Evolutionary conservation across 176 grass and related monocot species (phyloP), one percentile per base, ranked within the genome.

Genomic region (Triticum aestivum): DNA sequence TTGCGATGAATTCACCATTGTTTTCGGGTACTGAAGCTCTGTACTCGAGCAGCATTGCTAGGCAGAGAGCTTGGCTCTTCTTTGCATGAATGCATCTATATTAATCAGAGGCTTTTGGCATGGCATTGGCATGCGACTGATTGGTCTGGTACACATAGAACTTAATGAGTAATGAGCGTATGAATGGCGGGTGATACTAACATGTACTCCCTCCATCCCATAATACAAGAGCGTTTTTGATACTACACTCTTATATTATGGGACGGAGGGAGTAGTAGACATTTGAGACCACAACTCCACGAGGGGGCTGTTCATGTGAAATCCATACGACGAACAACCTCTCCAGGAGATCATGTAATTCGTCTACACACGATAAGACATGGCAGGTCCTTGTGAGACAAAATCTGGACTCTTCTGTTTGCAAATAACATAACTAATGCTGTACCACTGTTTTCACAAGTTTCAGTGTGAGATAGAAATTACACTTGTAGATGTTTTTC

Each of bases 21-120:
- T 85, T 84, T 87, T 80, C 33, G 77, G 77, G 86, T 91, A 85
- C 82, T 91, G 70, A 91, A 88, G 62, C 45, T 77, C 74, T 88
- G 86, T 88, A 85, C 82, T 85, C 82, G 63, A 42, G 86, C 63
- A 65, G 86, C 82, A 65, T 81, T 81, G 85, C 77, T 85, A 76
- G 62, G 76, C 76, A 49, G 74, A 89, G 84, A 26, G 66, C 58
- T 79, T 67, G 58, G 61, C 76, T 80, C 81, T 75, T 61, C 47
- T 84, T 56, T 82, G 18, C 83, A 37, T 77, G 69, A 47, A 34
- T 58, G 58, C 70, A 34, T 77, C 62, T 47, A 61, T 41, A 45
- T 81, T 86, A 29, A 76, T 56, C 49, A 10, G 33, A 68, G 44
- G 4, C 44, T 42, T 42, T 61, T 29, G 27, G 14, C 44, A 45